These are phyloP conservation scores for Nemania abortiva DNA, from an alignment of 2,329 filamentous ascomycete genomes.

Conservation along the genomic window DNA sequence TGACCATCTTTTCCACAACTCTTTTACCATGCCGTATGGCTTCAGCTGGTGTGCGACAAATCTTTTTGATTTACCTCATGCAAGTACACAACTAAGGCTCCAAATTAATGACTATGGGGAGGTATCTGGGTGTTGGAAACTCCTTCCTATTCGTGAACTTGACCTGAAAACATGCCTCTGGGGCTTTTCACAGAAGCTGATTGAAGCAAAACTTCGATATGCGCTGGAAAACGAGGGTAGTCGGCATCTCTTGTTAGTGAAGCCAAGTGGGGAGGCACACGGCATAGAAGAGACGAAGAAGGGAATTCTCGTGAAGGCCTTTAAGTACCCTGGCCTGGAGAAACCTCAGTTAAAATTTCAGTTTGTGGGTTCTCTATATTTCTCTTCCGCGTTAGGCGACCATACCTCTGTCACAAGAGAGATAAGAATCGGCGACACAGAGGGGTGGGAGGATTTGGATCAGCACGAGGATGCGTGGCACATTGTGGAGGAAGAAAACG, in stretches of 20 bases:
- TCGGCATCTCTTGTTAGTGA: slow-evolving; percentile 11
- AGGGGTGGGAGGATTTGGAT: too few species aligned
- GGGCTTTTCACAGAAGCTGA: slow-evolving; percentile 1
- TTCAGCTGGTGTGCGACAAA: slow-evolving; percentile 21
- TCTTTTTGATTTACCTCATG: slow-evolving; percentile 4
- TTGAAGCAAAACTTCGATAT: slow-evolving; percentile 11
- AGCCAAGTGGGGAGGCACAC: too few species aligned
- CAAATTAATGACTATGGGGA: slow-evolving; percentile 11
- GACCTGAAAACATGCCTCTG: background rate
- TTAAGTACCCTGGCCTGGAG: too few species aligned
- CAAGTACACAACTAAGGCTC: background rate
- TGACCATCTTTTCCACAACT: slow-evolving; percentile 17
- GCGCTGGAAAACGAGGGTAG: slow-evolving; percentile 2
- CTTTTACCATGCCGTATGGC: slow-evolving; percentile 13
- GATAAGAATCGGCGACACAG: too few species aligned
- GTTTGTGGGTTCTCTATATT: slow-evolving; percentile 18
- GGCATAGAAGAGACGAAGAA: too few species aligned
- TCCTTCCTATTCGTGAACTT: background rate
- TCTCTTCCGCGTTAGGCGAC: background rate
- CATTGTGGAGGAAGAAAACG: too few species aligned
- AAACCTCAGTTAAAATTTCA: slow-evolving; percentile 17
- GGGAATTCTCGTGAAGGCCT: too few species aligned
- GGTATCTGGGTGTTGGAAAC: slow-evolving; percentile 3
- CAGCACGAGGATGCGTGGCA: too few species aligned
- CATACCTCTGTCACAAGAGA: too few species aligned